A percentile compares a stretch with the other conserved stretches of the same genome.
Conservation (phyloP, 805 yeast species). For the Yamadazyma philogaea region DNA sequence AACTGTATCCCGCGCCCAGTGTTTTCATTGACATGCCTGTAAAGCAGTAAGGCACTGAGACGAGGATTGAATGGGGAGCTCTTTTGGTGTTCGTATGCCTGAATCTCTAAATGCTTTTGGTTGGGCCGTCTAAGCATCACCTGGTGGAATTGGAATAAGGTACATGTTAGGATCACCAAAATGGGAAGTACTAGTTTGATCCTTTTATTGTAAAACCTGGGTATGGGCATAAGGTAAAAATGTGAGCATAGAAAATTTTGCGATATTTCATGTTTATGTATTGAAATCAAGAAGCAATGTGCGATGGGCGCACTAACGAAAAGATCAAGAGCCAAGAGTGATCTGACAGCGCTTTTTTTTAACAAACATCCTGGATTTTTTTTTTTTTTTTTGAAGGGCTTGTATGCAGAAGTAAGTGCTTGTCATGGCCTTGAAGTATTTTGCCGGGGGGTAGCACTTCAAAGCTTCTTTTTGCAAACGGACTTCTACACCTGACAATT, state of each 20-base stretch:
- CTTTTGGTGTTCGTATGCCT: constrained; percentile 23
- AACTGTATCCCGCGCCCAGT: background rate
- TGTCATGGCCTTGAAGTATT: no score
- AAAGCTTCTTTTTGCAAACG: no score
- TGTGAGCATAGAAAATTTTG: background rate
- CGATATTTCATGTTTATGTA: background rate
- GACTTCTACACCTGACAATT: no score
- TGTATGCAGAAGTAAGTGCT: no score
- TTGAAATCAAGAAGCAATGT: background rate
- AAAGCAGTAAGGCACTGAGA: constrained; percentile 13
- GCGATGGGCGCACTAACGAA: constrained; percentile 1
- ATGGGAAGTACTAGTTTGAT: constrained; percentile 16
- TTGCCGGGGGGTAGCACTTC: no score
- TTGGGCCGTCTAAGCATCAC: constrained; percentile 16
- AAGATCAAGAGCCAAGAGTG: no score
- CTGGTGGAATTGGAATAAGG: constrained; percentile 12
- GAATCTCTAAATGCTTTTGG: constrained; percentile 21
- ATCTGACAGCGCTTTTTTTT: no score
- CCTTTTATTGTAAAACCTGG: constrained; percentile 19
- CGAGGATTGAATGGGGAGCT: constrained; percentile 27
- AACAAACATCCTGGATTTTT: background rate
- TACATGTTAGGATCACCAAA: constrained; percentile 10
- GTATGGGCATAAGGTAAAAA: constrained; percentile 4
- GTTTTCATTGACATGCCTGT: constrained; percentile 10
- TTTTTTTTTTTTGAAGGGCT: background rate